Evolutionary conservation across 2,329 filamentous ascomycete species (phyloP).

Genomic region (Chalaropsis ovoidea): DNA sequence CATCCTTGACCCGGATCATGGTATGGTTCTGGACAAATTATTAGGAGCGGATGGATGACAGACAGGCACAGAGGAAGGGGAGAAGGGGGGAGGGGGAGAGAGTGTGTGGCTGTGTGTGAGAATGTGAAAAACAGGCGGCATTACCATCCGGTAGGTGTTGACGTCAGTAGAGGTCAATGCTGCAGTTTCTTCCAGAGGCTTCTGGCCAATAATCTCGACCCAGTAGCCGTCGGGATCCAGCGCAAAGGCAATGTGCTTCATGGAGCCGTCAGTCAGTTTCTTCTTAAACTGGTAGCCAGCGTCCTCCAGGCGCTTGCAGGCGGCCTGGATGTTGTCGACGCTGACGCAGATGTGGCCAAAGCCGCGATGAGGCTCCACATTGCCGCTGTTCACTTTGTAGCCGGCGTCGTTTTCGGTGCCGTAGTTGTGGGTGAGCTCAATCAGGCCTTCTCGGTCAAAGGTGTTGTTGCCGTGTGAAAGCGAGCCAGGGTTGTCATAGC

Average conservation of each 20-base stretch:
- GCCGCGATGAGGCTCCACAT: slow-evolving; percentile 73
- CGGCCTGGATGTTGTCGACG: slow-evolving; percentile 76
- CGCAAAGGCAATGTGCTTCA: slow-evolving; percentile 80
- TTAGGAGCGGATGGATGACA: slow-evolving; percentile 8
- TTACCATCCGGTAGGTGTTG: slow-evolving; percentile 60
- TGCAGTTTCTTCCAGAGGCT: slow-evolving; percentile 61
- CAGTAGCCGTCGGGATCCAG: slow-evolving; percentile 82
- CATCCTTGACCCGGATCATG: slow-evolving; percentile 88
- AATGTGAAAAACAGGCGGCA: background rate
- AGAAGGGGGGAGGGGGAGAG: background rate
- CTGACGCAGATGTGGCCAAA: slow-evolving; percentile 81
- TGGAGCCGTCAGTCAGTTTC: slow-evolving; percentile 78
- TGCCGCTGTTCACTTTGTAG: slow-evolving; percentile 79
- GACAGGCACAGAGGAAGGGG: background rate
- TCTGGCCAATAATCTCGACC: slow-evolving; percentile 73
- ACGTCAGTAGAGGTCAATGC: slow-evolving; percentile 61
- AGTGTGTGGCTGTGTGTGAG: too few relatives aligned
- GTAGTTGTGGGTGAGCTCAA: slow-evolving; percentile 78
- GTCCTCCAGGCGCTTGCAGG: slow-evolving; percentile 80
- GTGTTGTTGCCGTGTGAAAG: slow-evolving; percentile 59
- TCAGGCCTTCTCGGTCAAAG: slow-evolving; percentile 78
- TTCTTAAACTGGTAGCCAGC: slow-evolving; percentile 93
- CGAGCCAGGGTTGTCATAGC: slow-evolving; percentile 68
- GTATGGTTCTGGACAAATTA: slow-evolving; percentile 57
- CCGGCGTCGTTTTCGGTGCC: slow-evolving; percentile 77